phyloP scores from a whole-genome alignment of 1,284 basidiomycete genomes.

The Sporisorium sorghi region DNA sequence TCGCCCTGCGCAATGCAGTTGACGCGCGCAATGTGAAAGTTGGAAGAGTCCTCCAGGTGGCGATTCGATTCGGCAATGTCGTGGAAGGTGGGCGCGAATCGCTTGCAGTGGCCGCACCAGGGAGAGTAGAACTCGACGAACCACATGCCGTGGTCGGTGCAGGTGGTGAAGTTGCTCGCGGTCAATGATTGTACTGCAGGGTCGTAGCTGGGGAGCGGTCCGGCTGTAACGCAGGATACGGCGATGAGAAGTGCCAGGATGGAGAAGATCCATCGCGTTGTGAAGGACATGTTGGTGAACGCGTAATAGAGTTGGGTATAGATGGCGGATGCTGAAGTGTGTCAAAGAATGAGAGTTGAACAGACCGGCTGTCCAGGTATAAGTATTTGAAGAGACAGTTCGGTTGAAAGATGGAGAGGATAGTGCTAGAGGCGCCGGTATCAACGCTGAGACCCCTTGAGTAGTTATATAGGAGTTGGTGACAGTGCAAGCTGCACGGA shows the following conservation, averaged over 20 bases:
- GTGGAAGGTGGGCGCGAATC: slow-evolving; percentile 85
- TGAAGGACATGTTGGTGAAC: slow-evolving; percentile 15
- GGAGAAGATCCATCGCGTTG: slow-evolving; percentile 14
- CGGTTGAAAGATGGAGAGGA: not conserved
- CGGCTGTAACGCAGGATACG: slow-evolving; percentile 4
- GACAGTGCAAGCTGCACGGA: not conserved
- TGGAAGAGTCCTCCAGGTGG: slow-evolving; percentile 49
- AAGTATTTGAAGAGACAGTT: not conserved
- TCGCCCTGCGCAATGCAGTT: slow-evolving; percentile 60
- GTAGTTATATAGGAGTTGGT: no score
- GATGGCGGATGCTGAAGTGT: no score
- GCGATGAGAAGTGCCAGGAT: slow-evolving; percentile 4
- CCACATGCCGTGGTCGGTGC: slow-evolving; percentile 38
- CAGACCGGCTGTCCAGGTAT: not conserved
- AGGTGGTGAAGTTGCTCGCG: slow-evolving; percentile 32
- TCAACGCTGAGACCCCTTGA: no score
- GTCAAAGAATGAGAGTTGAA: no score
- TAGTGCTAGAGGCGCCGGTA: no score
- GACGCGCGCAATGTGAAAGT: slow-evolving; percentile 63
- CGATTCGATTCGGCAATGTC: slow-evolving; percentile 72
- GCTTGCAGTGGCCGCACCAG: slow-evolving; percentile 80
- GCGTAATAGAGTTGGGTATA: no score
- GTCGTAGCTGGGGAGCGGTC: slow-evolving; percentile 31
- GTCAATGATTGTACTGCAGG: slow-evolving; percentile 24
- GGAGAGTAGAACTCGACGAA: slow-evolving; percentile 72